Evolutionary conservation across 2,329 filamentous ascomycete genomes (phyloP).

Genomic region (Nigrospora oryzae): DNA sequence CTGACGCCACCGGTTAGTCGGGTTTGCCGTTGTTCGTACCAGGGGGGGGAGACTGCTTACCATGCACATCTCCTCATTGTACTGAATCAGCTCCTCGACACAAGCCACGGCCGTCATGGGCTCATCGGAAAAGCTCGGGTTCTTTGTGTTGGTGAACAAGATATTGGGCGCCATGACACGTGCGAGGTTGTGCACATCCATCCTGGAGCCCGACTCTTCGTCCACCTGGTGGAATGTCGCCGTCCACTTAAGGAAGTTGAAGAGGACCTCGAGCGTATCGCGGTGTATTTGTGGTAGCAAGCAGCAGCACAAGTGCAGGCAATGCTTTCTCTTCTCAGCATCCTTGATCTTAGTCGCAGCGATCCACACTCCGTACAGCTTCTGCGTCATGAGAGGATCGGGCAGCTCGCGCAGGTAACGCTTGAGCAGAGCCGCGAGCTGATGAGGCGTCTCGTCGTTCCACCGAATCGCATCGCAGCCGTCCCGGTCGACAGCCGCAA

Average conservation of each 20-base stretch:
- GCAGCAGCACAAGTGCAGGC: conserved; percentile 86
- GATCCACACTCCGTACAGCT: conserved; percentile 86
- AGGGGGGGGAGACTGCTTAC: conserved; percentile 43
- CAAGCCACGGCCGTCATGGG: conserved; percentile 92
- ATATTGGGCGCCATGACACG: conserved; percentile 98
- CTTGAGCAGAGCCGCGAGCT: conserved; percentile 88
- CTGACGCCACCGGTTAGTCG: conserved; percentile 34
- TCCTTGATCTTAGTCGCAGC: conserved; percentile 82
- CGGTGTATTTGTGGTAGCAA: conserved; percentile 85
- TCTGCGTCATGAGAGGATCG: conserved; percentile 89
- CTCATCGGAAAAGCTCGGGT: conserved; percentile 66
- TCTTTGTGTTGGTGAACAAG: conserved; percentile 62
- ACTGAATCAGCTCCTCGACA: conserved; percentile 82
- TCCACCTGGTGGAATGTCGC: conserved; percentile 96
- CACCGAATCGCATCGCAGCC: conserved; percentile 82
- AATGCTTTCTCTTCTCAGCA: conserved; percentile 70
- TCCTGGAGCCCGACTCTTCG: conserved; percentile 94
- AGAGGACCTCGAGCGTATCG: conserved; percentile 90
- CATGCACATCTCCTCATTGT: conserved; percentile 95
- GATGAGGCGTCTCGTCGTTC: conserved; percentile 81
- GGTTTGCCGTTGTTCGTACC: not conserved
- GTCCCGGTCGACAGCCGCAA: conserved; percentile 77
- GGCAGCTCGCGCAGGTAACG: conserved; percentile 92
- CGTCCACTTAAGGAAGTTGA: conserved; percentile 95
- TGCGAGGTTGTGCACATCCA: conserved; percentile 96